phyloP scores from a whole-genome alignment of 495 filamentous ascomycete genomes.

The Venustampulla echinocandica region DNA sequence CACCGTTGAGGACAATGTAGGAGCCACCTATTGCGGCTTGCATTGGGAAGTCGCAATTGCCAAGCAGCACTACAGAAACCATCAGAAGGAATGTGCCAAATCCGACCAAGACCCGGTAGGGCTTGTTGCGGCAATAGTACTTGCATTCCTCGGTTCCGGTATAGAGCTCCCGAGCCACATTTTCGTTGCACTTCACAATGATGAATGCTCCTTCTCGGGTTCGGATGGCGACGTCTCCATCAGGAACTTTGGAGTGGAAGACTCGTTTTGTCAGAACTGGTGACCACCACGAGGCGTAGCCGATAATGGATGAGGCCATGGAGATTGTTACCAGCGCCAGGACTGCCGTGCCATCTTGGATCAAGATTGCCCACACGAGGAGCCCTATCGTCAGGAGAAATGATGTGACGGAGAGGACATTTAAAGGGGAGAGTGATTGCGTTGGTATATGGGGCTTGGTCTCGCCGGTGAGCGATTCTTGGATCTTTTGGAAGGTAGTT shows the following conservation, averaged over 20 bases:
- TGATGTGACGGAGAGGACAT: constrained; percentile 42
- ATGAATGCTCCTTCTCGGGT: constrained; percentile 55
- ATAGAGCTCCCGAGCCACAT: constrained; percentile 57
- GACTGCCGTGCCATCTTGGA: constrained; percentile 47
- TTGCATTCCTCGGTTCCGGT: constrained; percentile 48
- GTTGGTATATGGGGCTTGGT: constrained; percentile 36
- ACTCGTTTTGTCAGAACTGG: constrained; percentile 42
- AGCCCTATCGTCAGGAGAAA: constrained; percentile 38
- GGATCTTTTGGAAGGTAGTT: constrained; percentile 26
- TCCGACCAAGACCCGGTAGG: constrained; percentile 40
- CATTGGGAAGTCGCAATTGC: constrained; percentile 50
- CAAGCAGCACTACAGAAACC: constrained; percentile 51
- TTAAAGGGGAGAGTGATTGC: constrained; percentile 37
- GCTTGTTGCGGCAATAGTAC: constrained; percentile 35
- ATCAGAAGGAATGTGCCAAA: constrained; percentile 52
- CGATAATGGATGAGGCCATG: constrained; percentile 39
- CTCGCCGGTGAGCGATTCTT: constrained; percentile 19
- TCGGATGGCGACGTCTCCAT: constrained; percentile 51
- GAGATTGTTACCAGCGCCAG: constrained; percentile 38
- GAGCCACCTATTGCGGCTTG: constrained; percentile 48
- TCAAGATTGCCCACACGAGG: constrained; percentile 32
- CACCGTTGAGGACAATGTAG: constrained; percentile 51
- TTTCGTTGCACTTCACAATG: constrained; percentile 51
- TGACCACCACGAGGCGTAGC: constrained; percentile 46
- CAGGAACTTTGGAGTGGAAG: constrained; percentile 39